Evolutionary conservation across 1,284 basidiomycete species (phyloP).

Genomic region (Salmacisia buchloeana): DNA sequence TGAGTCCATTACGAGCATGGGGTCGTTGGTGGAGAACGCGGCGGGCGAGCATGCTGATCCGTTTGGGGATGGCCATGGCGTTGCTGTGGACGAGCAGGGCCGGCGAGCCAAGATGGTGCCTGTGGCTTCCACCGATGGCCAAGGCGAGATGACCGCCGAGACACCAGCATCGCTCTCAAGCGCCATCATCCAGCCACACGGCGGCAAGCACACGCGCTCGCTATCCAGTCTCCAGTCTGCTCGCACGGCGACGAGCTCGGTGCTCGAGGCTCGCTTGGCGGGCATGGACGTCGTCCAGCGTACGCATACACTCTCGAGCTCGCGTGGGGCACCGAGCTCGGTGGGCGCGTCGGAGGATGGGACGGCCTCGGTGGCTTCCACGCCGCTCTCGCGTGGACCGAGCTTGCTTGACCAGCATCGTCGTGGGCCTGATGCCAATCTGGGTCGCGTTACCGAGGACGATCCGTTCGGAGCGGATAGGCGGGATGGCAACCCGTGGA

Average conservation of each 20-base stretch:
- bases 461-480: too few species aligned
- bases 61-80: slow-evolving; percentile 8
- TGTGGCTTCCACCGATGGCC: neutral
- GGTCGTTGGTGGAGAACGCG: neutral
- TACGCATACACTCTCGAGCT: slow-evolving; percentile 18
- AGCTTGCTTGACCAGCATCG: neutral
- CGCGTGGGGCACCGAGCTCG: neutral
- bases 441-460: neutral
- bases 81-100: neutral
- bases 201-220: slow-evolving; percentile 18
- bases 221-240: slow-evolving; percentile 31
- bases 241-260: slow-evolving; percentile 26
- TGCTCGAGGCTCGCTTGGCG: slow-evolving; percentile 28
- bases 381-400: neutral
- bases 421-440: neutral
- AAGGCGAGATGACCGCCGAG: neutral
- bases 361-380: too few species aligned
- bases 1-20: neutral
- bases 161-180: neutral
- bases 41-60: neutral
- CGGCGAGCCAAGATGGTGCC: neutral
- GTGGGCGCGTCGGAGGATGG: neutral
- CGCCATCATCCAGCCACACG: neutral
- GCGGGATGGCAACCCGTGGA: neutral
- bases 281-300: slow-evolving; percentile 43